Base-by-base conservation (phyloP, 169 alveolate genomes). In the Prorocentrum cordatum region DNA sequence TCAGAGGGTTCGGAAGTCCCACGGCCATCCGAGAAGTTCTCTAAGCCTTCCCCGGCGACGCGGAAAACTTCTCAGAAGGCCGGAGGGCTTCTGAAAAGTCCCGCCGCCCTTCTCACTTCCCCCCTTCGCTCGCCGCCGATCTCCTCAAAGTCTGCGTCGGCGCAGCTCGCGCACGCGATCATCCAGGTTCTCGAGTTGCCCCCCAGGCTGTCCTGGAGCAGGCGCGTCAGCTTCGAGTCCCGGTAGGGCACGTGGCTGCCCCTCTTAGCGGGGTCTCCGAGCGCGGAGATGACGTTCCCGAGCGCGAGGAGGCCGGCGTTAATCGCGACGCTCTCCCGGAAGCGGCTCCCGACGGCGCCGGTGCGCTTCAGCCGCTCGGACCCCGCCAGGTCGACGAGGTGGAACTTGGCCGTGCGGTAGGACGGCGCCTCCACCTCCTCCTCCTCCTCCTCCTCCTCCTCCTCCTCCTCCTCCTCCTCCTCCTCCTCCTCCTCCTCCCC, bases 171-270 rank as follows among this genome's bases (percentile, higher is more conserved):
- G 45, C 88, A 77, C 1, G 88, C 88, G 22, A 77, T 77, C 88
- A 77, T 77, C 7, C 94, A 95, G 10, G 99, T 96, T 86, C 96
- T 95, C 27, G 97, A 95, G 82, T 96, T 95, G 2, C 99, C 98
- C 18, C 99, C 99, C 75, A 96, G 91, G 16, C 97, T 94, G 92
- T 96, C 97, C 80, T 94, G 95, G 47, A 85, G 93, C 32, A 95
- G 91, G 92, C 98, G 93, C n/a, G 99, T 96, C 68, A 96, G 93
- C 93, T 95, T 95, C 70, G 97, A 94, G 80, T 96, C 99, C 92
- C 99, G 94, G 91, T 96, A 96, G 2, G 98, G 99, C 24, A 96
- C 95, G 87, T 96, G 96, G 45, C 73, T 77, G 62, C 88, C 88
- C 59, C 68, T 36, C 64, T 77, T 77, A 42, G 88, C 75, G 10